Base-by-base conservation (phyloP, 2,329 filamentous ascomycete genomes). In the Rutstroemia sp. region DNA sequence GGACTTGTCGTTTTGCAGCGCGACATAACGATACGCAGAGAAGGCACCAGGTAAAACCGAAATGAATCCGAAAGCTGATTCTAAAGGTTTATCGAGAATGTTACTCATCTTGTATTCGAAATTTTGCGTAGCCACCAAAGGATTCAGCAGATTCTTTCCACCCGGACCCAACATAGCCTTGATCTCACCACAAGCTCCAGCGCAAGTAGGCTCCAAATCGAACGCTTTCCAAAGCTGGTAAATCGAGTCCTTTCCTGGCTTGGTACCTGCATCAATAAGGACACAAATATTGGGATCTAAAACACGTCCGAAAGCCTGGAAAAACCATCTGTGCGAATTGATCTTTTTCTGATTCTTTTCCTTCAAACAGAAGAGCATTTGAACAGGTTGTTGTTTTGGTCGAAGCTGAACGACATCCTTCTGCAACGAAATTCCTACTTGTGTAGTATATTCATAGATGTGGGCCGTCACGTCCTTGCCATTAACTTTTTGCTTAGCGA, bases 61-160 rank as follows among this genome's bases (percentile, higher is more conserved):
- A 65, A 99, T 99, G 70, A 97, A 99, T 2, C 94, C 94, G 70
- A 99, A 99, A 0, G 96, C 92, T 0, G 90, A 95, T 71, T 99
- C 94, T 2, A 99, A 77, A 0, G 94, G 94, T 72, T 99, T 99
- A 71, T 99, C 94, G 25, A 99, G 79, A 66, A 99, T 99, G 67
- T 99, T 99, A 42, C 90, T 96, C 90, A 99, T 96, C 73, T 99
- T 99, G 78, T 99, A 99, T 76, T 99, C 94, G 64, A 99, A 99
- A 71, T 99, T 99, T 67, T 99, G 94, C 45, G 91, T 95, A 0
- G 94, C 94, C 16, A 99, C 92, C 5, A 99, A 78, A 0, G 94
- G 94, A 67, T 99, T 99, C 47, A 99, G 76, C 16, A 99, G 79
- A 61, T 92, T 90, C 5, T 84, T 76, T 68, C 90, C 92, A 23